Conservation (phyloP, 140 eudicot species). For the Anethum foeniculum region DNA sequence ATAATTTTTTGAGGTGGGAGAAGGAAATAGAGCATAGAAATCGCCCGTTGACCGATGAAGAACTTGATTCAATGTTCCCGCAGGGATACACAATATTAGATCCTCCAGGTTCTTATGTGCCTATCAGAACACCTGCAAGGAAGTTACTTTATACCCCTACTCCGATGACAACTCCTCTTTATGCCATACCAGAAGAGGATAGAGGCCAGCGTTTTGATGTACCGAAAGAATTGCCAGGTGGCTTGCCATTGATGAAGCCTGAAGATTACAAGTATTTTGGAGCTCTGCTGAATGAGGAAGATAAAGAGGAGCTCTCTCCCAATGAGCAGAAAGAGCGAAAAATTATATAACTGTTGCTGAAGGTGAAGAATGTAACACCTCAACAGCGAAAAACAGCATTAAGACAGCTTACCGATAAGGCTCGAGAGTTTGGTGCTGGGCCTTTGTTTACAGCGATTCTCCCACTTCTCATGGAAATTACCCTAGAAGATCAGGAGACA, state of each 20-base stretch:
- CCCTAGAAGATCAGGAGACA: slow-evolving; percentile 94
- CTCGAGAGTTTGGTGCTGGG: slow-evolving; percentile 95
- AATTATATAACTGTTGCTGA: slow-evolving; percentile 74
- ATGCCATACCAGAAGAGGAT: slow-evolving; percentile 77
- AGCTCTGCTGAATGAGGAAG: slow-evolving; percentile 59
- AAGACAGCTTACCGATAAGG: slow-evolving; percentile 83
- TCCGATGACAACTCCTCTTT: slow-evolving; percentile 72
- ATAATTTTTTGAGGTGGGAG: slow-evolving; percentile 80
- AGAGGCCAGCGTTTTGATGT: slow-evolving; percentile 77
- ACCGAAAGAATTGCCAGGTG: slow-evolving; percentile 82
- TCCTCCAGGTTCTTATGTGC: slow-evolving; percentile 73
- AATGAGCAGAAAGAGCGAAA: slow-evolving; percentile 86
- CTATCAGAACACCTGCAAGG: slow-evolving; percentile 85
- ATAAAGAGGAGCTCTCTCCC: slow-evolving; percentile 69
- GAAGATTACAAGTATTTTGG: slow-evolving; percentile 84
- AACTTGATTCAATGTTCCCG: slow-evolving; percentile 87
- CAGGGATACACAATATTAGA: slow-evolving; percentile 82
- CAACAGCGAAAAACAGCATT: slow-evolving; percentile 95
- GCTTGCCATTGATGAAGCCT: slow-evolving; percentile 80
- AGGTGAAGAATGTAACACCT: slow-evolving; percentile 90
- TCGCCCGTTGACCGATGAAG: slow-evolving; percentile 63
- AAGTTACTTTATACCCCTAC: slow-evolving; percentile 90
- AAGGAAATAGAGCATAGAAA: slow-evolving; percentile 89
- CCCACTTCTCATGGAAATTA: slow-evolving; percentile 91
- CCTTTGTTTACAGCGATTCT: slow-evolving; percentile 76